Evolutionary conservation across 768 basidiomycete species (phyloP), one percentile per base, ranked within the genome.

Genomic region (Tephrocybe sp.): DNA sequence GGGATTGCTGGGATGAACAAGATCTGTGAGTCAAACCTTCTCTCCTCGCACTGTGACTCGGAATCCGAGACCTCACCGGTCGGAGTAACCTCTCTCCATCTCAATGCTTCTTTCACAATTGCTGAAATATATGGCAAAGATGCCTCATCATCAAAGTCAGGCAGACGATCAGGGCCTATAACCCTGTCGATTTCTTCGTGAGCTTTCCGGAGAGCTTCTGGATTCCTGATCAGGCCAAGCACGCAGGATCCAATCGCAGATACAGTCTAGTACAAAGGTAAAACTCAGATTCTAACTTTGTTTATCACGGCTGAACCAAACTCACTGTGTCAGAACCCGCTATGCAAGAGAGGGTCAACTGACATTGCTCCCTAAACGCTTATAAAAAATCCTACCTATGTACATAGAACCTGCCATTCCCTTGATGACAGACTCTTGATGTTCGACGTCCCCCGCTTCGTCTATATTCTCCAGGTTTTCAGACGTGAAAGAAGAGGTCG

Each of bases 81-180:
- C 0, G 66, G 61, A 1, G 47, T 16, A 6, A 66, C 58, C 12
- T 62, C 59, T 25, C 55, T 50, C 60, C 59, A 64, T 29, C 72
- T 50, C 43, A 72, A 39, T 13, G 59, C 55, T 47, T 73, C 72
- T 19, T 62, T 60, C 5, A 69, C 23, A 2, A 71, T 47, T 0
- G 69, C 71, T 6, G 60, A 61, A 11, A 71, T 53, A 38, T 70
- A 72, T 0, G 69, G 67, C 25, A 72, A 38, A 3, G 53, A 57
- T 1, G 25, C 24, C 12, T 60, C 42, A 22, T 72, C 67, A 4
- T 54, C 59, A 36, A 69, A 66, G 7, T 53, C 52, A 3, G 71
- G 71, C 5, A 70, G 59, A 9, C 61, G 57, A 24, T 50, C 53
- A 5, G 19, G 39, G 10, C 65, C 65, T 5, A 72, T 47, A 6